These are phyloP conservation scores for Epichloe festucae DNA, from an alignment of 2,329 filamentous ascomycete species.

Conservation along the genomic window DNA sequence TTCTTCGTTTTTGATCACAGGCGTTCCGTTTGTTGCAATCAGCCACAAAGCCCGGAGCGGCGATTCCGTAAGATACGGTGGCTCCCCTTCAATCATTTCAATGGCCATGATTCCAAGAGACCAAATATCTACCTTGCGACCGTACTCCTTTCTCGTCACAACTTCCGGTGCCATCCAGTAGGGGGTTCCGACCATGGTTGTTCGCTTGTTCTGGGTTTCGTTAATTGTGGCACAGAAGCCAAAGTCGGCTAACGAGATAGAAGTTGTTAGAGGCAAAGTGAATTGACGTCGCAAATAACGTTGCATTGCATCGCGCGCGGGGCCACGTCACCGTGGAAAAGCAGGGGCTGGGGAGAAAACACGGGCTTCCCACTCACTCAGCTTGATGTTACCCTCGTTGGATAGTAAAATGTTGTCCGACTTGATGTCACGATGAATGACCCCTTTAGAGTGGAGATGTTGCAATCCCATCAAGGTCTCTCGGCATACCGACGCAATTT, in stretches of 20 bases:
- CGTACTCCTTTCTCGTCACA: conserved; percentile 93
- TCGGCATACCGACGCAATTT: conserved; percentile 89
- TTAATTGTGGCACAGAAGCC: conserved; percentile 98
- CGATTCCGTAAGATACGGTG: conserved; percentile 90
- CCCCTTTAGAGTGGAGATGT: conserved; percentile 91
- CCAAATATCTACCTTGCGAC: conserved; percentile 97
- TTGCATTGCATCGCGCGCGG: no score
- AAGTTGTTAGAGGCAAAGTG: conserved; percentile 12
- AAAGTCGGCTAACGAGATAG: conserved; percentile 62
- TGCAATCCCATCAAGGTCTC: conserved; percentile 88
- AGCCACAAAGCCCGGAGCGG: conserved; percentile 86
- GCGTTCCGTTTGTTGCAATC: conserved; percentile 94
- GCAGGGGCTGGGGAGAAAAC: background rate
- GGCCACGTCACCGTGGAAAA: background rate
- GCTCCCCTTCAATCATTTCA: conserved; percentile 98
- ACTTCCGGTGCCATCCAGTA: conserved; percentile 99
- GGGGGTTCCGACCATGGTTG: conserved; percentile 96
- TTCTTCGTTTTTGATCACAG: conserved; percentile 85
- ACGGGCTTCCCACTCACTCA: conserved; percentile 51
- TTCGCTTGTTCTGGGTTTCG: conserved; percentile 90
- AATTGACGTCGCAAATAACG: background rate
- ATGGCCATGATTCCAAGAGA: conserved; percentile 98
- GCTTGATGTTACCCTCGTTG: conserved; percentile 89
- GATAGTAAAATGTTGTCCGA: conserved; percentile 95
- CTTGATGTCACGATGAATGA: conserved; percentile 98